A percentile compares a stretch with the other conserved stretches of the same genome.
These are phyloP conservation scores for Pelomyxa schiedti DNA, from an alignment of 78 protist species.

Conservation along the genomic window DNA sequence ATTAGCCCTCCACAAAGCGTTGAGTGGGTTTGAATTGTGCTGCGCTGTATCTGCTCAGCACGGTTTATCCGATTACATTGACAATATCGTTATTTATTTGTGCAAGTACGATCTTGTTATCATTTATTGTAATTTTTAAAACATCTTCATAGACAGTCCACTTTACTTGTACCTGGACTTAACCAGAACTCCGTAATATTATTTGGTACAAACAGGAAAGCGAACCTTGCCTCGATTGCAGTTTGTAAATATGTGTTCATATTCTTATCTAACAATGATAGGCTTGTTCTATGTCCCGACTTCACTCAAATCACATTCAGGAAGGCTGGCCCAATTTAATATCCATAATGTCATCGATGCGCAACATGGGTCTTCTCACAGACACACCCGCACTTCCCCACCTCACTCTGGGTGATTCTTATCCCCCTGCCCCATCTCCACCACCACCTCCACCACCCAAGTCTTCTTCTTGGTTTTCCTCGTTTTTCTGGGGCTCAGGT, in stretches of 20 bases:
- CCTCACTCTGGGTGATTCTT: neutral
- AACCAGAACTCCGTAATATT: neutral
- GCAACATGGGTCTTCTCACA: neutral
- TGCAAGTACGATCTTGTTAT: constrained; percentile 10
- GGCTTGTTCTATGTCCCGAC: constrained; percentile 3
- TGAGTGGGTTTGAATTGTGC: constrained; percentile 44
- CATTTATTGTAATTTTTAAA: constrained; percentile 22
- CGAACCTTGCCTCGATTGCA: constrained; percentile 47
- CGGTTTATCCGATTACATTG: constrained; percentile 29
- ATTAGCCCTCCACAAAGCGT: constrained; percentile 10
- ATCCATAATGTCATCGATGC: neutral
- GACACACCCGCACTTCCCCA: neutral
- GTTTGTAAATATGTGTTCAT: constrained; percentile 40
- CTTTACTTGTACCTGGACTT: neutral
- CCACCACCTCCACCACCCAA: neutral
- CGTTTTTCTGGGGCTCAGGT: neutral
- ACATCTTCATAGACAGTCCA: constrained; percentile 16
- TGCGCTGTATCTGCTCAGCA: constrained; percentile 43
- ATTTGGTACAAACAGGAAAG: constrained; percentile 44
- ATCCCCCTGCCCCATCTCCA: neutral
- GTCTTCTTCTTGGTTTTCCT: neutral
- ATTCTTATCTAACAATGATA: no score
- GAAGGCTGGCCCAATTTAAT: constrained; percentile 13
- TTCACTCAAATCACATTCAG: neutral
- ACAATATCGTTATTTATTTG: constrained; percentile 20